Percentiles rank a stretch among this genome's conserved stretches.
Conservation (phyloP, 208 protist genomes). For the Porcisia hertigi region DNA sequence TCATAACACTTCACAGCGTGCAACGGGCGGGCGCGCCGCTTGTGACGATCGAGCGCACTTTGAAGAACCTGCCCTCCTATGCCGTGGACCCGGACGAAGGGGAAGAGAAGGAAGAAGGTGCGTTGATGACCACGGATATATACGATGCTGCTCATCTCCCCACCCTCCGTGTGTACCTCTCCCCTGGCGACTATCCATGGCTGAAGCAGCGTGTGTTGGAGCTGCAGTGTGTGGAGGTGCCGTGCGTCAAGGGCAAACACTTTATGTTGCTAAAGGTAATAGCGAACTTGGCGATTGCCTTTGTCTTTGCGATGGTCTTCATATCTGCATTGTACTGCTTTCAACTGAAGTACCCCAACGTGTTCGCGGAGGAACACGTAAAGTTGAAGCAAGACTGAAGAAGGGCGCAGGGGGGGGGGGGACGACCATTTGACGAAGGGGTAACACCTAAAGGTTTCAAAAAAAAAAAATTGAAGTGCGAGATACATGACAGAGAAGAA, state of each 20-base stretch:
- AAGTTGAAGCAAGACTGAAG: conserved; percentile 36
- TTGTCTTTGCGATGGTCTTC: conserved; percentile 9
- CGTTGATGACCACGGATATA: conserved; percentile 15
- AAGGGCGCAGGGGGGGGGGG: not conserved
- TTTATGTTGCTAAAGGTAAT: conserved; percentile 35
- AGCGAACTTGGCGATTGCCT: conserved; percentile 20
- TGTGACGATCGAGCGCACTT: conserved; percentile 7
- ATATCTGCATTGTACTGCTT: conserved; percentile 14
- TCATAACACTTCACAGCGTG: conserved; percentile 18
- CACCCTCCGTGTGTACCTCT: conserved; percentile 36
- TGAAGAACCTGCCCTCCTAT: conserved; percentile 33
- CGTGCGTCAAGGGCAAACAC: conserved; percentile 31
- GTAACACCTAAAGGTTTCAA: not conserved
- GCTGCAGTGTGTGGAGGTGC: conserved; percentile 34
- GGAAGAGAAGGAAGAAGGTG: conserved; percentile 6
- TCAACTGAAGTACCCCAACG: conserved; percentile 15
- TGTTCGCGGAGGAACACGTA: not conserved
- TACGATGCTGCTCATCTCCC: conserved; percentile 22
- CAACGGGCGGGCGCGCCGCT: conserved; percentile 11
- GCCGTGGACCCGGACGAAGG: conserved; percentile 4
- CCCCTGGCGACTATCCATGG: conserved; percentile 37
- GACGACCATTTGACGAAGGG: not conserved
- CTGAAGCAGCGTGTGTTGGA: conserved; percentile 33
- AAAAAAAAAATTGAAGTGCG: not conserved
- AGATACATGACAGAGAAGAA: not conserved